Conservation (phyloP, 2,329 filamentous ascomycete genomes). For the Venturia effusa region DNA sequence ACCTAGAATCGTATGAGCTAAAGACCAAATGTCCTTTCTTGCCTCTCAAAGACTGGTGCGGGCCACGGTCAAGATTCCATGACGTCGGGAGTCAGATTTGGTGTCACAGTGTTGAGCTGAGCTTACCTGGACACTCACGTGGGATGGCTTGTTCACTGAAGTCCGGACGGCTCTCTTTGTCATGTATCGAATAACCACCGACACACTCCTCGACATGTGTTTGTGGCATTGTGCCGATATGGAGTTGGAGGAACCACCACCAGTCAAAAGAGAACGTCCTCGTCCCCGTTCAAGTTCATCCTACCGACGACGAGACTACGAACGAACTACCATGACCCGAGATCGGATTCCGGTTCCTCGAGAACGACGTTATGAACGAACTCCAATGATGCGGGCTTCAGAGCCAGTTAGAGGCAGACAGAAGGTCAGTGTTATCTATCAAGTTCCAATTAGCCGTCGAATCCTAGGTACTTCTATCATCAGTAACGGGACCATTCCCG, state of each 20-base stretch:
- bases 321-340: not conserved
- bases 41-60: not conserved
- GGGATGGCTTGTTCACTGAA: not conserved
- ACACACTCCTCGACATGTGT: not conserved
- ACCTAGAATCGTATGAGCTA: too few relatives aligned
- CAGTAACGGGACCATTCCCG: not conserved
- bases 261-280: not conserved
- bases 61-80: not conserved
- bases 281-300: not conserved
- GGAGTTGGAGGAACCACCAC: not conserved
- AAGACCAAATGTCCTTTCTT: too few relatives aligned
- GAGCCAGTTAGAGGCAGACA: not conserved
- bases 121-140: not conserved
- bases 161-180: not conserved
- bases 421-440: not conserved
- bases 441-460: not conserved
- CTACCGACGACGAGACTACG: not conserved
- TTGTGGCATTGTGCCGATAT: constrained; percentile 1
- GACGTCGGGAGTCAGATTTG: not conserved
- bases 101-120: not conserved
- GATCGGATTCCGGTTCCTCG: not conserved
- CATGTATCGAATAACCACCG: not conserved
- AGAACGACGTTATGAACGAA: not conserved
- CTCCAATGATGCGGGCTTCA: not conserved
- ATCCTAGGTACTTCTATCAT: not conserved